These are phyloP conservation scores for Verticillium klebahnii DNA, from an alignment of 2,329 filamentous ascomycete genomes.

Conservation along the genomic window DNA sequence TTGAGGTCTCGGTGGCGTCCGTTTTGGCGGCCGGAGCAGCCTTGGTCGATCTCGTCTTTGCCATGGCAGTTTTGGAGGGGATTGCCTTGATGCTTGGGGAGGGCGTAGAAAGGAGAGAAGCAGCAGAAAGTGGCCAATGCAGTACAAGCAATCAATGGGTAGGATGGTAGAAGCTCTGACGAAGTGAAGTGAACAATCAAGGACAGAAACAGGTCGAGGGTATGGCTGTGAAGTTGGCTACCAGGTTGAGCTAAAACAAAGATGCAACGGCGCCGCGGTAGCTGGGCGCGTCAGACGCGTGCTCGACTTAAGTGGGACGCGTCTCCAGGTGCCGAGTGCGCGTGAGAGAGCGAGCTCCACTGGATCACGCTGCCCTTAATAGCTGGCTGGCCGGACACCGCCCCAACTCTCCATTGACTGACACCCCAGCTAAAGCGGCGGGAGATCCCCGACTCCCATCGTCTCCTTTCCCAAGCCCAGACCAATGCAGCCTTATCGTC, in stretches of 20 bases:
- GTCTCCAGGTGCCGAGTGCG: background rate
- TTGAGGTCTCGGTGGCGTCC: constrained; percentile 17
- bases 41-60: constrained; percentile 43
- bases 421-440: background rate
- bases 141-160: too few species aligned
- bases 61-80: constrained; percentile 31
- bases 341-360: background rate
- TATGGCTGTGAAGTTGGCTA: background rate
- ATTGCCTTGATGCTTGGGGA: background rate
- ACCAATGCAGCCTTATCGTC: background rate
- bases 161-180: background rate
- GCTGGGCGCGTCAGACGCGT: background rate
- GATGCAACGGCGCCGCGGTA: too few species aligned
- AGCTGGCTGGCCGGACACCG: background rate
- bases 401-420: background rate
- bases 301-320: background rate
- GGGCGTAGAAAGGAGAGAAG: too few species aligned
- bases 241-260: too few species aligned
- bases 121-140: background rate
- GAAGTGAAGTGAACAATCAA: background rate
- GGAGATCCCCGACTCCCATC: background rate
- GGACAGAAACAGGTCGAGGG: background rate
- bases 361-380: background rate
- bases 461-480: background rate
- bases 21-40: constrained; percentile 25